Percentiles rank a stretch among this genome's conserved stretches.
phyloP scores from a whole-genome alignment of 768 basidiomycete species.

The Lentinula edodes region DNA sequence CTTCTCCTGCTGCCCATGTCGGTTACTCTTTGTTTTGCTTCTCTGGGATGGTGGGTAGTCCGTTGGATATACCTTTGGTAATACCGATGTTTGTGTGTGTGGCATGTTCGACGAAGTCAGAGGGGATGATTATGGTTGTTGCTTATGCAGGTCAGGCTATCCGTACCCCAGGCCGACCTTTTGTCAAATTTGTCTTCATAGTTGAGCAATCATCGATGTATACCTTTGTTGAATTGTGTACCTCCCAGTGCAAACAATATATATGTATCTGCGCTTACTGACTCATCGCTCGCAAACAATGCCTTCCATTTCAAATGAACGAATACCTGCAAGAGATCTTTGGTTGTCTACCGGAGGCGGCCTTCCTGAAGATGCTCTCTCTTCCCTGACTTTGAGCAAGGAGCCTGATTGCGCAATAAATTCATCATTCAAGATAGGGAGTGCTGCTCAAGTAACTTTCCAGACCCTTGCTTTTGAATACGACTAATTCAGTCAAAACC shows the following conservation, averaged over 20 bases:
- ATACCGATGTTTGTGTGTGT: not conserved
- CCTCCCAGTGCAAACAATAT: not conserved
- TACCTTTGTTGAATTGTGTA: not conserved
- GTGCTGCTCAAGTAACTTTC: slow-evolving; percentile 42
- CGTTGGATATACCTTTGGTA: not conserved
- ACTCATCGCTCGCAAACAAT: too few relatives aligned
- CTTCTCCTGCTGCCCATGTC: not conserved
- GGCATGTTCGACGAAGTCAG: not conserved
- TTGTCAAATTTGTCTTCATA: slow-evolving; percentile 1
- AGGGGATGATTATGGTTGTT: not conserved
- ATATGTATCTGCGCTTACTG: not conserved
- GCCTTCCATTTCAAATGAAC: not conserved
- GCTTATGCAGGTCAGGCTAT: not conserved
- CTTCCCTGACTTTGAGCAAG: slow-evolving; percentile 28
- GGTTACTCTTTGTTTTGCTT: slow-evolving; percentile 1
- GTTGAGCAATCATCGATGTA: not conserved
- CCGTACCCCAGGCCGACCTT: not conserved
- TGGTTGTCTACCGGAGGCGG: slow-evolving; percentile 35
- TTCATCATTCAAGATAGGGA: slow-evolving; percentile 51
- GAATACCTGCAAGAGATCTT: slow-evolving; percentile 16
- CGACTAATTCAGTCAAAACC: not conserved
- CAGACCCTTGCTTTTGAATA: slow-evolving; percentile 1
- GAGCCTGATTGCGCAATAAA: slow-evolving; percentile 38
- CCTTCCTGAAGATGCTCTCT: slow-evolving; percentile 32
- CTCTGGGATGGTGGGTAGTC: not conserved